Evolutionary conservation across 2,329 filamentous ascomycete species (phyloP).

Genomic region (Fusarium xyrophilum): DNA sequence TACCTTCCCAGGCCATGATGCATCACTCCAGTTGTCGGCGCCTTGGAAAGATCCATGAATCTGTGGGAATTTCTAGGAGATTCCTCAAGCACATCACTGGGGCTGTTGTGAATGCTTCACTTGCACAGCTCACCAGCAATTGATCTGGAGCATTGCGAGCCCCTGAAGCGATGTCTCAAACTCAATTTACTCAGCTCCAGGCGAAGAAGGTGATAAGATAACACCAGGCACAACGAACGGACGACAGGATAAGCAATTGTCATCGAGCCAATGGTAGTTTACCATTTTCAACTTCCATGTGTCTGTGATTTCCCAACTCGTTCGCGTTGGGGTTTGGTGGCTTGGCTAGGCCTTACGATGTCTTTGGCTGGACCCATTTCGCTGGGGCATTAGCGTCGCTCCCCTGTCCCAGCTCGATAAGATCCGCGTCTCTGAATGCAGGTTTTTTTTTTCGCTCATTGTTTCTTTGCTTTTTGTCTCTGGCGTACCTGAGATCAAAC

Average conservation of each 20-base stretch:
- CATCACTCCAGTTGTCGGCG: conserved; percentile 4
- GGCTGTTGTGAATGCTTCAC: not conserved
- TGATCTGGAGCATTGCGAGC: not conserved
- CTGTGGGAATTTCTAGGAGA: conserved; percentile 15
- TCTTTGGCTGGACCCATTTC: conserved; percentile 19
- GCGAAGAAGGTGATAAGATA: conserved; percentile 22
- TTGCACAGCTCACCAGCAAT: not conserved
- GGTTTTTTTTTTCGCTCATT: conserved; percentile 16
- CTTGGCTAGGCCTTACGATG: conserved; percentile 32
- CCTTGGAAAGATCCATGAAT: conserved; percentile 31
- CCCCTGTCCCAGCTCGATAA: conserved; percentile 34
- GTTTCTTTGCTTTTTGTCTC: conserved; percentile 15
- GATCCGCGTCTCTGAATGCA: conserved; percentile 28
- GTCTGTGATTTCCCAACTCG: conserved; percentile 22
- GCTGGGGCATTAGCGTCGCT: conserved; percentile 18
- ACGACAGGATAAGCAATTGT: conserved; percentile 11
- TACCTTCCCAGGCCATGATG: conserved; percentile 27
- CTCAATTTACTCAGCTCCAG: not conserved
- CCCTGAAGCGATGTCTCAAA: conserved; percentile 1
- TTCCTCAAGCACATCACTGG: conserved; percentile 16
- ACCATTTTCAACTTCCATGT: conserved; percentile 24
- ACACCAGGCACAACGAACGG: conserved; percentile 15
- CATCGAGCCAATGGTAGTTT: conserved; percentile 22
- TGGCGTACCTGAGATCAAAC: conserved; percentile 4
- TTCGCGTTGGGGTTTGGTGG: conserved; percentile 36